phyloP scores from a whole-genome alignment of 2,329 filamentous ascomycete species.

The Talaromyces albobiverticillius region DNA sequence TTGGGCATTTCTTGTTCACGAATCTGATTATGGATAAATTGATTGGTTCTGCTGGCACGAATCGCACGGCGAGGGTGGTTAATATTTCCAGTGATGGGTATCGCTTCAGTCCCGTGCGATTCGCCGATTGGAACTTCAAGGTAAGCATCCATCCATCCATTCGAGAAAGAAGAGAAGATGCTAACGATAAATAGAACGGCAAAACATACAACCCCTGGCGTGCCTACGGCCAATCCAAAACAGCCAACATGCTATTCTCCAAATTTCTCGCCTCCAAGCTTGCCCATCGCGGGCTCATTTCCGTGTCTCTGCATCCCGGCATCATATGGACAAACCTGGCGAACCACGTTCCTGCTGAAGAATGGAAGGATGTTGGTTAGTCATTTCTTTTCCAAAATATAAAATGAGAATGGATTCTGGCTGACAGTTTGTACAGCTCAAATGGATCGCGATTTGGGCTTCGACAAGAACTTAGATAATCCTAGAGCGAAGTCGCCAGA shows the following conservation, averaged over 20 bases:
- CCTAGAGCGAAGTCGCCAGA: not conserved
- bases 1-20: constrained; percentile 40
- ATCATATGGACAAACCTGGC: constrained; percentile 4
- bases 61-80: constrained; percentile 35
- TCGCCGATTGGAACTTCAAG: constrained; percentile 45
- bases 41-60: constrained; percentile 15
- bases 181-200: constrained; percentile 18
- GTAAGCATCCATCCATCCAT: constrained; percentile 18
- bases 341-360: not conserved
- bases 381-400: too few relatives aligned
- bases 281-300: not conserved
- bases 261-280: constrained; percentile 13
- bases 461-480: constrained; percentile 18
- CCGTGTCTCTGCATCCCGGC: constrained; percentile 14
- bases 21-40: constrained; percentile 37
- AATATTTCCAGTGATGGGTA: constrained; percentile 48
- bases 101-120: constrained; percentile 41
- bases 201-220: constrained; percentile 31
- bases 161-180: not conserved
- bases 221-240: constrained; percentile 39
- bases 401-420: not conserved
- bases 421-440: not conserved
- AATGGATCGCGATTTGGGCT: constrained; percentile 14
- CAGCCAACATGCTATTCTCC: constrained; percentile 15
- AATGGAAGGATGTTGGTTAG: not conserved